These are phyloP conservation scores for Tylopilus sp. DNA, from an alignment of 768 basidiomycete genomes.

Conservation along the genomic window DNA sequence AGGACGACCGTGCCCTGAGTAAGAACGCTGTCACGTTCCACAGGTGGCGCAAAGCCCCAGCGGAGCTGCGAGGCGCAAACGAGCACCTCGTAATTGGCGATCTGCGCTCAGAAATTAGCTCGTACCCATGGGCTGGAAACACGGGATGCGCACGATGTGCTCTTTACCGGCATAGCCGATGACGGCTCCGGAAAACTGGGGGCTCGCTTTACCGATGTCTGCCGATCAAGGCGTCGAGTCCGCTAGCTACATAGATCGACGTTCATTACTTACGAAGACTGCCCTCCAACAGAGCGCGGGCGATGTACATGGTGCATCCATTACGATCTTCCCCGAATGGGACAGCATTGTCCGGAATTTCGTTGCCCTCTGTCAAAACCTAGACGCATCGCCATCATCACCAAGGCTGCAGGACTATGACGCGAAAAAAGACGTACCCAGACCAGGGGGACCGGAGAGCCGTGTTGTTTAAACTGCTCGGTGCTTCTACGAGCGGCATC, in stretches of 20 bases:
- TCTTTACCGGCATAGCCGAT: constrained; percentile 35
- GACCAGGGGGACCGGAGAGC: constrained; percentile 30
- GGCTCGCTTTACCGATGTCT: constrained; percentile 36
- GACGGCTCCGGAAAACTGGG: constrained; percentile 29
- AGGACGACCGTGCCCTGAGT: constrained; percentile 30
- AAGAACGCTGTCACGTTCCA: constrained; percentile 10
- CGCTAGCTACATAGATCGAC: background rate
- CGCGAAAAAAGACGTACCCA: constrained; percentile 21
- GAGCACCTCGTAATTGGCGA: constrained; percentile 33
- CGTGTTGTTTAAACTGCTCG: constrained; percentile 24
- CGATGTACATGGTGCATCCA: constrained; percentile 26
- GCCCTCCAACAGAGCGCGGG: constrained; percentile 32
- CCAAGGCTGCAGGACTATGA: background rate
- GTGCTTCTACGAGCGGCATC: constrained; percentile 29
- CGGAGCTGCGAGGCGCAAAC: constrained; percentile 34
- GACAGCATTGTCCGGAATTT: constrained; percentile 34
- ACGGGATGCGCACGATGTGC: constrained; percentile 21
- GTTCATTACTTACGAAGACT: constrained; percentile 23
- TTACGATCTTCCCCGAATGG: constrained; percentile 32
- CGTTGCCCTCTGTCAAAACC: constrained; percentile 29
- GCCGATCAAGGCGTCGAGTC: background rate
- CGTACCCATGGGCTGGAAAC: background rate
- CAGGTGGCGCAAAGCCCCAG: constrained; percentile 26
- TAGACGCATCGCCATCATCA: background rate
- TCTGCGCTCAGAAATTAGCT: constrained; percentile 14